Conservation (phyloP, 1,139 yeast species). For the Hyphopichia fennica region DNA sequence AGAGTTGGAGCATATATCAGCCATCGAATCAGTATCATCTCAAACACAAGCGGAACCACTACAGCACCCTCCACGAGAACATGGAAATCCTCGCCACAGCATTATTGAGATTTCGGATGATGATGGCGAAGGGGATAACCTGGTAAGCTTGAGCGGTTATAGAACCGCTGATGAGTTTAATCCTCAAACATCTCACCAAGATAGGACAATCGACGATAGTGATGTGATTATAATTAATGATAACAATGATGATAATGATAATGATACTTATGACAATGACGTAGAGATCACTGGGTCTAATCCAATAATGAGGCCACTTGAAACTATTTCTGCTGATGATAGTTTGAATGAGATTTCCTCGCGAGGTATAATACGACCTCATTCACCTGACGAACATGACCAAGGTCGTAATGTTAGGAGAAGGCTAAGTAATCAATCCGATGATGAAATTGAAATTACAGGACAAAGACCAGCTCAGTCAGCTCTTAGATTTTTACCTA, state of each 20-base stretch:
- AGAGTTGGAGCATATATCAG: too few species aligned
- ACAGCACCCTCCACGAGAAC: neutral
- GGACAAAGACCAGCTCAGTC: conserved; percentile 9
- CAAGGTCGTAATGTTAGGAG: conserved; percentile 6
- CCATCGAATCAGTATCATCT: neutral
- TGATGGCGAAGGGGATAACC: neutral
- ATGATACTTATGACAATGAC: conserved; percentile 13
- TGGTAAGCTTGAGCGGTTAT: neutral
- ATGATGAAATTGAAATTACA: conserved; percentile 17
- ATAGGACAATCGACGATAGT: neutral
- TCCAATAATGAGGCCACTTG: neutral
- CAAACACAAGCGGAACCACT: too few species aligned
- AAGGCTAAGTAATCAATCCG: conserved; percentile 8
- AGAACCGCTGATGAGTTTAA: neutral
- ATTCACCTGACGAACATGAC: neutral
- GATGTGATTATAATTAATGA: conserved; percentile 3
- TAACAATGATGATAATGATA: conserved; percentile 10
- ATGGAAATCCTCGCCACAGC: neutral
- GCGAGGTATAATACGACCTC: conserved; percentile 1
- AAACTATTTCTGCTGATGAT: neutral
- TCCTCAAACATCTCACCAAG: too few species aligned
- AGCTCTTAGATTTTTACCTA: neutral
- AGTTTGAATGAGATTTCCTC: neutral
- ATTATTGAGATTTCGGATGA: neutral
- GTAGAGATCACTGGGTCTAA: conserved; percentile 17